A percentile compares a stretch with the other conserved stretches of the same genome.
Evolutionary conservation across 495 filamentous ascomycete species (phyloP).

Genomic region (Podospora pseudoanserina): DNA sequence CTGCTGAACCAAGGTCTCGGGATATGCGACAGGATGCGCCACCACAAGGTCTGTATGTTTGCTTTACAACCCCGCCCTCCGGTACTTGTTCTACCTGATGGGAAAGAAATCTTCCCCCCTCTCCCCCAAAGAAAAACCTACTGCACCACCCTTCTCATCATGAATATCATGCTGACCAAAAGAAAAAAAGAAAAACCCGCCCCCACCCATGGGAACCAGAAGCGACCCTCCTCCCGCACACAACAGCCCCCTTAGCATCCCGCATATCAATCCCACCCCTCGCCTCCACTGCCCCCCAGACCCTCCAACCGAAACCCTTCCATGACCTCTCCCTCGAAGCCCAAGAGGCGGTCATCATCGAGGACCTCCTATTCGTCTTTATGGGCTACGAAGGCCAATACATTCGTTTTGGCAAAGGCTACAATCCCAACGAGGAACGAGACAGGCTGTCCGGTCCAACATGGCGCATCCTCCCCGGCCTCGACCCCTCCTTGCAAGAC

Average conservation of each 20-base stretch:
- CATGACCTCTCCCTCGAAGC: conserved; percentile 67
- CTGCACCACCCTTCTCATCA: no score
- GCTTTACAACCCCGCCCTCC: background rate
- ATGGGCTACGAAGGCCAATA: conserved; percentile 99
- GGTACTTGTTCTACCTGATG: background rate
- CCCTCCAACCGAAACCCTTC: conserved; percentile 68
- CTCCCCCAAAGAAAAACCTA: background rate
- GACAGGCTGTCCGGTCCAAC: conserved; percentile 76
- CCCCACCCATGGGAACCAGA: conserved; percentile 68
- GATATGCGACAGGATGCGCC: conserved; percentile 41
- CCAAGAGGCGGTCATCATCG: conserved; percentile 82
- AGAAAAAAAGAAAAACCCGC: conserved; percentile 23
- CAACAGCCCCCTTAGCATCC: conserved; percentile 81
- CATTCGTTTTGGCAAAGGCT: conserved; percentile 76
- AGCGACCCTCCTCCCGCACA: conserved; percentile 74
- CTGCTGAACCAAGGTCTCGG: conserved; percentile 42
- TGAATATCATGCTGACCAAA: conserved; percentile 7
- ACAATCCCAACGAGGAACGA: conserved; percentile 79
- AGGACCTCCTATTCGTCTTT: conserved; percentile 89
- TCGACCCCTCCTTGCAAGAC: conserved; percentile 89
- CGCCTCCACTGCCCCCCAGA: conserved; percentile 65
- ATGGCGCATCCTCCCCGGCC: conserved; percentile 74
- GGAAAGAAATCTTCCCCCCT: conserved; percentile 3
- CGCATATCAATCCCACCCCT: conserved; percentile 81
- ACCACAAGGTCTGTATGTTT: conserved; percentile 26